These are phyloP conservation scores for Penicillium sclerotigenum DNA, from an alignment of 2,329 filamentous ascomycete species.

Conservation along the genomic window DNA sequence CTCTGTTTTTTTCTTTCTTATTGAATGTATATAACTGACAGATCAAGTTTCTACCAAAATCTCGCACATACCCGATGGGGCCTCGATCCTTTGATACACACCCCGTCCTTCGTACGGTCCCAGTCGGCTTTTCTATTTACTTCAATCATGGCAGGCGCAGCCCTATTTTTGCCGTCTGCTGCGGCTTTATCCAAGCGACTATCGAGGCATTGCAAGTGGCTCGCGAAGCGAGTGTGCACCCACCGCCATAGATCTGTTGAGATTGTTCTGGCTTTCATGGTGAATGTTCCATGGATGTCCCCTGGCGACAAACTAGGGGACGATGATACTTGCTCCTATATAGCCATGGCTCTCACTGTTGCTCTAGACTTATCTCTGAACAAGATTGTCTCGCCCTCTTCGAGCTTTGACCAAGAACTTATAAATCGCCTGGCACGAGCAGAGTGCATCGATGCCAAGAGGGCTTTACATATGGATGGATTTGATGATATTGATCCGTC, in stretches of 20 bases:
- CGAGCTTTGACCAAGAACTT: slow-evolving; percentile 47
- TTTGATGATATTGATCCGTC: slow-evolving; percentile 61
- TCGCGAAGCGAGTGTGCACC: slow-evolving; percentile 61
- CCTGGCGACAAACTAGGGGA: slow-evolving; percentile 45
- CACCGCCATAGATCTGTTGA: slow-evolving; percentile 67
- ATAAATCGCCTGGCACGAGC: slow-evolving; percentile 56
- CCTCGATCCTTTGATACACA: slow-evolving; percentile 66
- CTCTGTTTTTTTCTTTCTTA: background rate
- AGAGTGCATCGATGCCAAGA: slow-evolving; percentile 66
- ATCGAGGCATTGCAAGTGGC: slow-evolving; percentile 60
- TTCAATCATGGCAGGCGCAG: slow-evolving; percentile 65
- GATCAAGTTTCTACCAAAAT: slow-evolving; percentile 62
- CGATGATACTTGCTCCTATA: slow-evolving; percentile 69
- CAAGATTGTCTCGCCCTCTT: slow-evolving; percentile 62
- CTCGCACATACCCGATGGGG: slow-evolving; percentile 73
- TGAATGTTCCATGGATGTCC: slow-evolving; percentile 74
- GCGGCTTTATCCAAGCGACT: slow-evolving; percentile 64
- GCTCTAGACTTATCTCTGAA: slow-evolving; percentile 68
- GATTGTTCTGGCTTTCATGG: slow-evolving; percentile 71
- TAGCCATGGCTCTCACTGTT: slow-evolving; percentile 66
- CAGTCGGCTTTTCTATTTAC: slow-evolving; percentile 70
- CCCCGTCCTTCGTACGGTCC: slow-evolving; percentile 60
- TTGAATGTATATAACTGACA: background rate
- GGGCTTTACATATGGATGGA: slow-evolving; percentile 65
- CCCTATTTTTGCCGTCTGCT: slow-evolving; percentile 63